phyloP scores from a whole-genome alignment of 2,329 filamentous ascomycete genomes.

The Colletotrichum tanaceti region DNA sequence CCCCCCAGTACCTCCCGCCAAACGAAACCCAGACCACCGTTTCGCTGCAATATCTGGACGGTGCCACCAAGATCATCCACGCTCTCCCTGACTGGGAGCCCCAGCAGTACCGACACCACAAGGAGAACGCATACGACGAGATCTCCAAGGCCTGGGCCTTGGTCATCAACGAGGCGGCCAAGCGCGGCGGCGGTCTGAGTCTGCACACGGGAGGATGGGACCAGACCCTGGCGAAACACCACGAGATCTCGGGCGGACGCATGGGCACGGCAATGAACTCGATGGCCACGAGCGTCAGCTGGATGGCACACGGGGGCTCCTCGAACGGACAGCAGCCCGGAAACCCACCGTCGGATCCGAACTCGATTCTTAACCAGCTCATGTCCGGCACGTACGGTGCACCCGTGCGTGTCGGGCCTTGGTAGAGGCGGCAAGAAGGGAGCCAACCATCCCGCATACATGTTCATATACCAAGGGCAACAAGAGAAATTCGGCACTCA shows the following conservation, averaged over 20 bases:
- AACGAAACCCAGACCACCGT: constrained; percentile 85
- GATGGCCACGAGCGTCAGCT: constrained; percentile 79
- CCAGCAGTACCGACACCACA: constrained; percentile 88
- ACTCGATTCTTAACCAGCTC: constrained; percentile 72
- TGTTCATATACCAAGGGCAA: constrained; percentile 7
- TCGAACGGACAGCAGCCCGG: constrained; percentile 39
- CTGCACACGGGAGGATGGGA: constrained; percentile 94
- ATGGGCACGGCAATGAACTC: constrained; percentile 83
- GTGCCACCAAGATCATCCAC: constrained; percentile 90
- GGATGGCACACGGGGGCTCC: constrained; percentile 66
- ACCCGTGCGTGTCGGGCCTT: constrained; percentile 72
- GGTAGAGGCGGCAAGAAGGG: constrained; percentile 53
- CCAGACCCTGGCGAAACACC: constrained; percentile 85
- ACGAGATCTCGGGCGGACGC: constrained; percentile 85
- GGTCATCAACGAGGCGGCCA: constrained; percentile 90
- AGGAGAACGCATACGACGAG: constrained; percentile 95
- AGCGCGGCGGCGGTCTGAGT: constrained; percentile 89
- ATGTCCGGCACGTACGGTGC: constrained; percentile 70
- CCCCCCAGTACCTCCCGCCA: constrained; percentile 93
- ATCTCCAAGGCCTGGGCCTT: constrained; percentile 93
- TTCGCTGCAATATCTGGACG: constrained; percentile 88
- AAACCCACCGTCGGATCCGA: constrained; percentile 55
- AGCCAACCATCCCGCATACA: background rate
- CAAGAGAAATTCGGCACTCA: background rate
- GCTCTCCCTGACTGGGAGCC: constrained; percentile 91